phyloP scores from a whole-genome alignment of 768 basidiomycete species.

The Piloderma croceum region DNA sequence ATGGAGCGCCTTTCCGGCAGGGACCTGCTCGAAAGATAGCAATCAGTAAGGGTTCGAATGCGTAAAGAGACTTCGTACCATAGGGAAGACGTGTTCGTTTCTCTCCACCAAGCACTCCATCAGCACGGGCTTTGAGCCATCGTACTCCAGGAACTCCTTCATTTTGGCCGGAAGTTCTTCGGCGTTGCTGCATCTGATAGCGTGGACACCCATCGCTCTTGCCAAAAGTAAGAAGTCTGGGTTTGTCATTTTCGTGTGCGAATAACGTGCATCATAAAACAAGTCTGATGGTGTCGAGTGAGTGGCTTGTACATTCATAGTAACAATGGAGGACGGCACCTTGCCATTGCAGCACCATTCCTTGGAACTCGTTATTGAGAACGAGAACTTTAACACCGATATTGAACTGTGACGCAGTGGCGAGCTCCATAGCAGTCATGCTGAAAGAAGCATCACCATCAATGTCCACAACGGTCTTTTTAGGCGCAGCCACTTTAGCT shows the following conservation, averaged over 20 bases:
- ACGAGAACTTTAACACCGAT: slow-evolving; percentile 95
- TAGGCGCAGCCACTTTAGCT: slow-evolving; percentile 91
- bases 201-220: slow-evolving; percentile 88
- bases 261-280: slow-evolving; percentile 95
- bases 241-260: slow-evolving; percentile 93
- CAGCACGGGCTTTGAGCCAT: slow-evolving; percentile 77
- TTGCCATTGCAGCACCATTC: slow-evolving; percentile 99
- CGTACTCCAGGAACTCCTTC: slow-evolving; percentile 98
- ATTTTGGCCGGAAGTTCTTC: slow-evolving; percentile 89
- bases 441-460: slow-evolving; percentile 98
- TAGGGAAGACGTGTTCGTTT: slow-evolving; percentile 87
- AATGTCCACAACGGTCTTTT: slow-evolving; percentile 92
- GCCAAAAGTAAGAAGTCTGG: slow-evolving; percentile 92
- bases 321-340: slow-evolving; percentile 37
- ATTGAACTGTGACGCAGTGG: slow-evolving; percentile 83
- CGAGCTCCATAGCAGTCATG: slow-evolving; percentile 99
- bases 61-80: slow-evolving; percentile 44
- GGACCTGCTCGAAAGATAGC: slow-evolving; percentile 48
- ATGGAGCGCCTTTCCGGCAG: slow-evolving; percentile 91
- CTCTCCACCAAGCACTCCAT: slow-evolving; percentile 86
- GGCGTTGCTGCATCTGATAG: slow-evolving; percentile 63
- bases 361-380: slow-evolving; percentile 96
- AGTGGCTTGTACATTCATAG: slow-evolving; percentile 6
- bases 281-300: slow-evolving; percentile 50
- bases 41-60: slow-evolving; percentile 9